Conservation (phyloP, 441 rosid species). For the Pelargonium myrrhifolium region DNA sequence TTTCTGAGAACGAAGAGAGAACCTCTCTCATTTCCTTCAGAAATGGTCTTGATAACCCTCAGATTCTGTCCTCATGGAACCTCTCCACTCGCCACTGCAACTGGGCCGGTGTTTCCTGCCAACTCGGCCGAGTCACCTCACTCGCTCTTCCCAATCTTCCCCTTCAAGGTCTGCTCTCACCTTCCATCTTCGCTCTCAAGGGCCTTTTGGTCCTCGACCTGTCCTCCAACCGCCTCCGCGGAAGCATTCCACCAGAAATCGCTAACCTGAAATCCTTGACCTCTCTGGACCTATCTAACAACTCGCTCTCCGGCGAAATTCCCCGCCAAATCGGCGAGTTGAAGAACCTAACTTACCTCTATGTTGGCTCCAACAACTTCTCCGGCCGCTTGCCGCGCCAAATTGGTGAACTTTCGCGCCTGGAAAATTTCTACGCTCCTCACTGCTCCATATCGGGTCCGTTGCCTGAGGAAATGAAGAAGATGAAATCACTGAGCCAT, state of each 20-base stretch:
- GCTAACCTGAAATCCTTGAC: slow-evolving; percentile 31
- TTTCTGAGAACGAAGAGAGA: slow-evolving; percentile 16
- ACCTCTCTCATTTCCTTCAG: slow-evolving; percentile 47
- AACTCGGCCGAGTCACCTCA: slow-evolving; percentile 36
- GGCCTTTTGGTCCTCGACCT: slow-evolving; percentile 50
- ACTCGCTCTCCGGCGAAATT: slow-evolving; percentile 51
- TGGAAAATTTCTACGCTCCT: slow-evolving; percentile 47
- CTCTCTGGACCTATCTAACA: slow-evolving; percentile 66
- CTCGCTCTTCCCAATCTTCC: slow-evolving; percentile 35
- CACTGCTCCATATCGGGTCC: slow-evolving; percentile 62
- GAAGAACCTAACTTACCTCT: slow-evolving; percentile 51
- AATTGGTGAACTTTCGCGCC: slow-evolving; percentile 50
- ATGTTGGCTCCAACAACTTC: slow-evolving; percentile 58
- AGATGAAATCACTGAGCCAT: slow-evolving; percentile 35
- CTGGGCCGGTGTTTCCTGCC: slow-evolving; percentile 72
- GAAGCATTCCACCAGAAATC: slow-evolving; percentile 33
- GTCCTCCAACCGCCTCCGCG: slow-evolving; percentile 45
- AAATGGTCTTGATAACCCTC: slow-evolving; percentile 34
- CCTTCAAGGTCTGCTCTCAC: slow-evolving; percentile 41
- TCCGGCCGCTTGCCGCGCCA: slow-evolving; percentile 61
- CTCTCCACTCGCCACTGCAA: slow-evolving; percentile 32
- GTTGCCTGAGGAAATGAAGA: slow-evolving; percentile 47
- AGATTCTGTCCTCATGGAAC: slow-evolving; percentile 57
- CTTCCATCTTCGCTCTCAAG: slow-evolving; percentile 47
- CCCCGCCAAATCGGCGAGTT: slow-evolving; percentile 56